Base-by-base conservation (phyloP, 768 basidiomycete genomes). In the Harrya chromipes region DNA sequence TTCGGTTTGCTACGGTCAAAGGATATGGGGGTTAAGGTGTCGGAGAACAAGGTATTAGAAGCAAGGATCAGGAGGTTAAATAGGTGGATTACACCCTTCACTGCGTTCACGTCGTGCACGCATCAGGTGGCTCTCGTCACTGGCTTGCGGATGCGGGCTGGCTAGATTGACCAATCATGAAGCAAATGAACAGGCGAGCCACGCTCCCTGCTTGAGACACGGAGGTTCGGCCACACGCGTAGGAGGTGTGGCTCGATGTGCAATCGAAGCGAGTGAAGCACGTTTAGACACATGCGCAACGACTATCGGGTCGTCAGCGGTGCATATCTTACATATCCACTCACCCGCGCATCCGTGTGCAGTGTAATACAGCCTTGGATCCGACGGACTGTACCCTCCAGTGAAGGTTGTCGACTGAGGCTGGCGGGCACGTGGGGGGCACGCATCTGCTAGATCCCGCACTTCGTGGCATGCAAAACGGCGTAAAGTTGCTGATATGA, bases 61-160 rank as follows among this genome's bases (percentile, higher is more conserved):
- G 69, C 67, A 65, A 73, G 62, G 52, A 21, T 52, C 34, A 48
- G 43, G 46, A 57, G 41, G 49, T 58, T 63, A 64, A 57, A 66
- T 58, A 59, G 58, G 55, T 58, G 63, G 58, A 72, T 70, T 69
- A 73, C 71, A 72, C 72, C 64, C 59, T 60, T 53, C 58, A 54
- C 70, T 69, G 74, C 67, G 69, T 68, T 71, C 68, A 68, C 58
- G 67, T 67, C 74, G 77, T 70, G 76, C 72, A 61, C 63, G 44
- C 50, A 39, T 57, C 54, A 58, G 57, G 57, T 49, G 46, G 55
- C 43, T 56, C 57, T 59, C 47, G 59, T 54, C 54, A 57, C 52
- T 46, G 52, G 66, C 68, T 66, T 55, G 64, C 53, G 66, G 66
- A 58, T 64, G 55, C 58, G 53, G 66, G 57, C 63, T 62, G 66